phyloP scores from a whole-genome alignment of 2,329 filamentous ascomycete genomes.

The Aspergillus spinulosporus region DNA sequence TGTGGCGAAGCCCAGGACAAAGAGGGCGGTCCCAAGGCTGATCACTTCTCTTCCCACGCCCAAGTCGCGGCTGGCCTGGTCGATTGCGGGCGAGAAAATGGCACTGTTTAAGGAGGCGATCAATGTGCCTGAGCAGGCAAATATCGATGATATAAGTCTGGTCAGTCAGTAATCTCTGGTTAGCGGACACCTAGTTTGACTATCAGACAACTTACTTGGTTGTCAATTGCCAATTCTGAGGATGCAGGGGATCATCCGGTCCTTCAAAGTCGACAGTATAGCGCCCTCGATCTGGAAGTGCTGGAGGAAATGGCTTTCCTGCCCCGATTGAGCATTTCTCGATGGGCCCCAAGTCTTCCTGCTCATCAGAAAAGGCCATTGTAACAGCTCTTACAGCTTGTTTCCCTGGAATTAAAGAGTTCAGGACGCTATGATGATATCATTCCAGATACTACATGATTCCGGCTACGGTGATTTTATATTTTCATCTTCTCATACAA shows the following conservation, averaged over 20 bases:
- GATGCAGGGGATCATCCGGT: conserved; percentile 50
- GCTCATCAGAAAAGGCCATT: background rate
- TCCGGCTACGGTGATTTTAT: too few relatives aligned
- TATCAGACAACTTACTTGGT: conserved; percentile 39
- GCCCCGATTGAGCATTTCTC: conserved; percentile 9
- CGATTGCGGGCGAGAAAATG: conserved; percentile 67
- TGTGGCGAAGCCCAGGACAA: conserved; percentile 53
- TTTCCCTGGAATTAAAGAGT: too few relatives aligned
- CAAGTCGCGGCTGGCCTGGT: conserved; percentile 52
- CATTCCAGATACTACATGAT: too few relatives aligned
- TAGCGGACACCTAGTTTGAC: background rate
- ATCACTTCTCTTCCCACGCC: conserved; percentile 43
- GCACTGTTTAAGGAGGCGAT: conserved; percentile 54
- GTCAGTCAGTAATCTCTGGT: too few relatives aligned
- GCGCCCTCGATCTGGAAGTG: conserved; percentile 48
- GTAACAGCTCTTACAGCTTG: background rate
- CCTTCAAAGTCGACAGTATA: conserved; percentile 57
- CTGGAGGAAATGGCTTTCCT: conserved; percentile 51
- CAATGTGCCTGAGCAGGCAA: conserved; percentile 37
- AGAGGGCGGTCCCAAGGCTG: conserved; percentile 46
- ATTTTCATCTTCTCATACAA: too few relatives aligned
- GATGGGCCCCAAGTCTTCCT: accelerated
- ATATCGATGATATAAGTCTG: background rate
- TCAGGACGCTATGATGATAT: too few relatives aligned
- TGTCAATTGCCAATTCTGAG: conserved; percentile 52